These are phyloP conservation scores for Diplodia seriata DNA, from an alignment of 2,329 filamentous ascomycete genomes.

Conservation along the genomic window DNA sequence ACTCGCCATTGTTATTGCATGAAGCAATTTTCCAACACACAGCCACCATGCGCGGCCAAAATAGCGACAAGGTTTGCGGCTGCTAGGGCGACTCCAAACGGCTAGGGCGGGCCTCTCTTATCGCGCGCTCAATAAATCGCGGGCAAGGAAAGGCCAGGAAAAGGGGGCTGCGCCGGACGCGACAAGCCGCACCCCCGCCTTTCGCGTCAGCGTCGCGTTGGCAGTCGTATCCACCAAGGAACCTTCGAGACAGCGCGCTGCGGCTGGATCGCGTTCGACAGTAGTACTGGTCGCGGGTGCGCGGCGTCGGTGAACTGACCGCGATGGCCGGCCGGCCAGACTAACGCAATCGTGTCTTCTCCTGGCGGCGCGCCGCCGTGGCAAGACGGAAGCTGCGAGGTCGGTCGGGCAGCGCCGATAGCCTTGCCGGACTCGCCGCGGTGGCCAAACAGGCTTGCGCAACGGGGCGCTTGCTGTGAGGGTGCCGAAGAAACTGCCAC, in stretches of 20 bases:
- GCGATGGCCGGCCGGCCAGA: background rate
- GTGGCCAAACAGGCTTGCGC: background rate
- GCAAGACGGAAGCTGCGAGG: background rate
- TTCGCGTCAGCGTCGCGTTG: constrained; percentile 25
- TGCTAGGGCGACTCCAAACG: background rate
- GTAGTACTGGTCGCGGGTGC: background rate
- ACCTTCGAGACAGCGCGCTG: constrained; percentile 16
- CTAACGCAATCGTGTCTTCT: background rate
- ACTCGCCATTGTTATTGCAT: background rate
- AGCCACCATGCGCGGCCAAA: constrained; percentile 24
- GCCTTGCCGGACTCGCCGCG: background rate
- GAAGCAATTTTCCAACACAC: constrained; percentile 15
- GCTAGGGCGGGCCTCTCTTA: constrained; percentile 10
- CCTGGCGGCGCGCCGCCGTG: too few species aligned
- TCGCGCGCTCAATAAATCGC: constrained; percentile 8
- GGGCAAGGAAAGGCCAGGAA: constrained; percentile 11
- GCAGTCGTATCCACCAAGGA: constrained; percentile 10
- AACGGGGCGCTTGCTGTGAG: too few species aligned
- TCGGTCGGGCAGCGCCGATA: background rate
- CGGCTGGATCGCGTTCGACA: background rate
- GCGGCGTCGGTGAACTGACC: constrained; percentile 16
- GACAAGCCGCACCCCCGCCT: background rate
- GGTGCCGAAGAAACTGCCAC: background rate
- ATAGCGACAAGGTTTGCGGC: constrained; percentile 11
- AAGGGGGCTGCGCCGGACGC: constrained; percentile 20